Conservation (phyloP, 306 rosid genomes). For the Quercus parvula region DNA sequence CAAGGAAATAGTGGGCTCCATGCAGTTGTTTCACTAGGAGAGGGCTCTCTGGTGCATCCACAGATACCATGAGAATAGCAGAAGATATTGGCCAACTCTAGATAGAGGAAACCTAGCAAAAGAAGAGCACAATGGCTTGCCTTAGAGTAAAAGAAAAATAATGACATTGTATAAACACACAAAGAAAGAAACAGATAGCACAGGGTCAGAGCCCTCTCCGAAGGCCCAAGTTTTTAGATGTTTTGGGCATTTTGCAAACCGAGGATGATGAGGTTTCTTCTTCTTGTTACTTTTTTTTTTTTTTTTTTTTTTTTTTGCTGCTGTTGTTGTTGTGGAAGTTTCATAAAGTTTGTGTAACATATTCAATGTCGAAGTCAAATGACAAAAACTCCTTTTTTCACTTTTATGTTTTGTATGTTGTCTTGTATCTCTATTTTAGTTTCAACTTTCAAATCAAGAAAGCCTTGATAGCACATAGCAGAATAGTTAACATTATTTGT, state of each 20-base stretch:
- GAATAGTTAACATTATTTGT: too few relatives aligned
- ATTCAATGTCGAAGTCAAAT: slow-evolving; percentile 22
- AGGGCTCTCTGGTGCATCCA: slow-evolving; percentile 81
- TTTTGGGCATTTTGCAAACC: slow-evolving; percentile 54
- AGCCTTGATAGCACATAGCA: too few relatives aligned
- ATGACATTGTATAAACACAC: slow-evolving; percentile 26
- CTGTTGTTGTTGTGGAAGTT: background rate
- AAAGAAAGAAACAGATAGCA: slow-evolving; percentile 12
- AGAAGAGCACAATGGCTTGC: slow-evolving; percentile 49
- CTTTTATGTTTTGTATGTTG: background rate
- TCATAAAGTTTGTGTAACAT: slow-evolving; percentile 31
- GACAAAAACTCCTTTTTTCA: slow-evolving; percentile 12
- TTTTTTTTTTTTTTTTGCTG: background rate
- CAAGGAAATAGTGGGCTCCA: slow-evolving; percentile 79
- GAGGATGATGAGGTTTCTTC: slow-evolving; percentile 66
- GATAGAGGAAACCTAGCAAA: slow-evolving; percentile 65
- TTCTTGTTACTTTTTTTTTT: too few relatives aligned
- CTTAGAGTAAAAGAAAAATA: slow-evolving; percentile 32
- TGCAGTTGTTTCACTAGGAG: slow-evolving; percentile 93
- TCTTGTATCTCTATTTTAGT: too few relatives aligned
- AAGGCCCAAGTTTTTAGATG: slow-evolving; percentile 47
- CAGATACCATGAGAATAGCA: slow-evolving; percentile 71
- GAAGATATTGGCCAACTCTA: slow-evolving; percentile 70
- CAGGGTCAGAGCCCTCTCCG: slow-evolving; percentile 66
- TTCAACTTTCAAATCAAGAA: too few relatives aligned